phyloP scores from a whole-genome alignment of 2,329 filamentous ascomycete genomes.

The Helminthosporium solani region DNA sequence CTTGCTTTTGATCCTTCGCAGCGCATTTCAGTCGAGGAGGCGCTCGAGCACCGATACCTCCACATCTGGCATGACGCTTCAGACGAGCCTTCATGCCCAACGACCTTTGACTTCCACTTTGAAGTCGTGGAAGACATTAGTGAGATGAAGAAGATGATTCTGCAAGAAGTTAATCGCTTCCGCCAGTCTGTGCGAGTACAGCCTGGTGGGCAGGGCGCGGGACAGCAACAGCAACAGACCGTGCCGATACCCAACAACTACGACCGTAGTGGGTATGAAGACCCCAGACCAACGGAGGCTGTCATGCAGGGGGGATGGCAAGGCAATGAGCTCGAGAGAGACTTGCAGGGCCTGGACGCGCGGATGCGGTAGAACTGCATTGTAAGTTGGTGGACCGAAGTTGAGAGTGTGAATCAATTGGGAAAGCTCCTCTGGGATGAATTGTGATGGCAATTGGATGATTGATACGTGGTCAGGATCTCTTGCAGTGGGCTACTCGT shows the following conservation, averaged over 20 bases:
- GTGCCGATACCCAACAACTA: slow-evolving; percentile 65
- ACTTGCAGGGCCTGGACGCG: slow-evolving; percentile 51
- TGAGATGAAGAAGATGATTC: slow-evolving; percentile 96
- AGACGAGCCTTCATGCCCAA: slow-evolving; percentile 91
- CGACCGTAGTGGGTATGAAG: slow-evolving; percentile 58
- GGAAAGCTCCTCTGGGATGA: not conserved
- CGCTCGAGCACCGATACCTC: slow-evolving; percentile 93
- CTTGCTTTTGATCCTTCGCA: slow-evolving; percentile 93
- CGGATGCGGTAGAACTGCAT: slow-evolving; percentile 9
- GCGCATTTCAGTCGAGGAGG: slow-evolving; percentile 91
- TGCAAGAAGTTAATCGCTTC: slow-evolving; percentile 91
- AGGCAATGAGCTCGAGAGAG: slow-evolving; percentile 45
- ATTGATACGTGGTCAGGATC: not conserved
- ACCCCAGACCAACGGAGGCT: slow-evolving; percentile 62
- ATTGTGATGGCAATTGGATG: not conserved
- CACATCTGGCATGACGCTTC: slow-evolving; percentile 98
- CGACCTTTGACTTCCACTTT: slow-evolving; percentile 97
- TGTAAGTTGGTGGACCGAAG: not conserved
- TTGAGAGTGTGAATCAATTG: too few species aligned
- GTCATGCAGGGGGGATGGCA: slow-evolving; percentile 41
- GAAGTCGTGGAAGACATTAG: slow-evolving; percentile 94
- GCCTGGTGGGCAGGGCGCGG: slow-evolving; percentile 31
- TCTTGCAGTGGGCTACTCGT: too few species aligned
- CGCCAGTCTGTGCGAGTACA: slow-evolving; percentile 57
- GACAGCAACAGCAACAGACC: slow-evolving; percentile 48